phyloP scores from a whole-genome alignment of 257 asterid species.

The Handroanthus guayacan region DNA sequence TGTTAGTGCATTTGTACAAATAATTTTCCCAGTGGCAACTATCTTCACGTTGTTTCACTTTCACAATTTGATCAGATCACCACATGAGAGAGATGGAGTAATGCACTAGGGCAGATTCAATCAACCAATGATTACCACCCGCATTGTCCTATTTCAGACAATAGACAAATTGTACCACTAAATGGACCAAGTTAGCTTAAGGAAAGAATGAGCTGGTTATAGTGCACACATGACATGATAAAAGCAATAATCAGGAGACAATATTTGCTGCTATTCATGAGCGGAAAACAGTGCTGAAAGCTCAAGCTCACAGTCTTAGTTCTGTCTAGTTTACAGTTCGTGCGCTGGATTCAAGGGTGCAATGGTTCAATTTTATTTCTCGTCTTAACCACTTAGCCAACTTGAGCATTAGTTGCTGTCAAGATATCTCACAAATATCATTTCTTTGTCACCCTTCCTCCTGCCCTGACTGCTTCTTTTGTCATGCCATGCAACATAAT shows the following conservation, averaged over 20 bases:
- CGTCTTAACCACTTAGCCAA: constrained; percentile 7
- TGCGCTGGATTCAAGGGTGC: neutral
- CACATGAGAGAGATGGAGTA: neutral
- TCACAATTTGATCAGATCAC: neutral
- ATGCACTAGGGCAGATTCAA: constrained; percentile 3
- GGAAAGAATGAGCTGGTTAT: neutral
- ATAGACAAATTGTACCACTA: too few species aligned
- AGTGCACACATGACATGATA: neutral
- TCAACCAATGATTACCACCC: neutral
- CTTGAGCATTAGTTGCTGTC: neutral
- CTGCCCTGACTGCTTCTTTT: neutral
- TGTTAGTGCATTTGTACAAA: neutral
- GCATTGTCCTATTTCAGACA: neutral
- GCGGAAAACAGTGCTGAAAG: neutral
- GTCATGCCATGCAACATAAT: constrained; percentile 18
- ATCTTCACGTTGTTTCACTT: neutral
- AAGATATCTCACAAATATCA: neutral
- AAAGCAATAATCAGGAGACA: neutral
- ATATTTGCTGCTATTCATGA: neutral
- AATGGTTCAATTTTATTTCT: neutral
- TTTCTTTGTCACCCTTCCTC: neutral
- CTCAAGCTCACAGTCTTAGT: constrained; percentile 6
- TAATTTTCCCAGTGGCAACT: neutral
- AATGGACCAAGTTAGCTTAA: neutral
- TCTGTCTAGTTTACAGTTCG: neutral